phyloP scores from a whole-genome alignment of 2,329 filamentous ascomycete species.

The Fusarium aywerte region DNA sequence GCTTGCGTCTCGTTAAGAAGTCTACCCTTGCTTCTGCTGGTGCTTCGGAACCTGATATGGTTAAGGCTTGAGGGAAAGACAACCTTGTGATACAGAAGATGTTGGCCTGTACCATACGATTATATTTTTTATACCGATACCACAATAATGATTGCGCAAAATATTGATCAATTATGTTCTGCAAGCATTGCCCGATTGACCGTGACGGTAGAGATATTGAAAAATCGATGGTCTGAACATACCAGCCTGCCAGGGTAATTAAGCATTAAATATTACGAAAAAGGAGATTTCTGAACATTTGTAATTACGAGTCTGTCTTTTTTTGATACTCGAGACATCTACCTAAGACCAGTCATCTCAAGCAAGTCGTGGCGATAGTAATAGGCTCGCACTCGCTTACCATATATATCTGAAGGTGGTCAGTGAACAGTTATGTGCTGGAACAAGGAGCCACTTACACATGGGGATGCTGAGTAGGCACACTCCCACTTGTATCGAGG shows the following conservation, averaged over 20 bases:
- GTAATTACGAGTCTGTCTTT: neutral
- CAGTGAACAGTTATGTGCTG: neutral
- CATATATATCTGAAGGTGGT: conserved; percentile 71
- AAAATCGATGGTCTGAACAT: neutral
- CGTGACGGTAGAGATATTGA: neutral
- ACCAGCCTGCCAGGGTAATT: neutral
- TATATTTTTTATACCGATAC: conserved; percentile 16
- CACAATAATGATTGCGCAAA: neutral
- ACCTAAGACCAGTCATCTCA: conserved; percentile 48
- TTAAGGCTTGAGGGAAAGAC: conserved; percentile 40
- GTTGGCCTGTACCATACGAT: neutral
- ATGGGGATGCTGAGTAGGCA: conserved; percentile 80
- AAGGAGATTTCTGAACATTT: conserved; percentile 34
- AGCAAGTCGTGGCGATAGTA: conserved; percentile 81
- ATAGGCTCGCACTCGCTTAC: conserved; percentile 80
- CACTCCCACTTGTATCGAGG: conserved; percentile 79
- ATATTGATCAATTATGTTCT: neutral
- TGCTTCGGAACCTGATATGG: conserved; percentile 13
- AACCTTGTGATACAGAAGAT: neutral
- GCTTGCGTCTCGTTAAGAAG: conserved; percentile 62
- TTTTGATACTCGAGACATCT: conserved; percentile 1
- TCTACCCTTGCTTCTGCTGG: conserved; percentile 47
- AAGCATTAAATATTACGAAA: conserved; percentile 20
- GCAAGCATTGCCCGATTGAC: neutral
- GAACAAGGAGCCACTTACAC: conserved; percentile 76